Base-by-base conservation (phyloP, 306 rosid species). In the Quercus suber region DNA sequence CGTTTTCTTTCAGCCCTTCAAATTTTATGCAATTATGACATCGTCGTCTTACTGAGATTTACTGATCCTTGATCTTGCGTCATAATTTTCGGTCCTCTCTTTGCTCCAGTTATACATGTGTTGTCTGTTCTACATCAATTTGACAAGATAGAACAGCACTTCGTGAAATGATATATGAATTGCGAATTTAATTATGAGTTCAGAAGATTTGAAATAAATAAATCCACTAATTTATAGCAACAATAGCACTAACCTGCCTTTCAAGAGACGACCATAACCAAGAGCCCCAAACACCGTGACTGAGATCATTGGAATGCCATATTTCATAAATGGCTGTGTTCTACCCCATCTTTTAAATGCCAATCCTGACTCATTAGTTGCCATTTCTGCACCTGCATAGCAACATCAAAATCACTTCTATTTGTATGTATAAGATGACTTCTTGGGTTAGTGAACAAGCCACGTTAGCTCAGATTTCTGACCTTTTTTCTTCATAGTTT, bases 261-360 rank as follows among this genome's bases (percentile, higher is more conserved):
- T 95, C 74, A 92, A 75, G 80, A 92, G 97, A 82, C 89, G 98
- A 67, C 88, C 98, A 57, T 92, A 97, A 49, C 99, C 98, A 78
- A 92, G 37, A 27, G 96, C 83, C 55, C 99, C 97, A 65, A 93
- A 53, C 69, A 90, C 93, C 3, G 97, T 92, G 74, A 92, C 91
- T 41, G 95, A 92, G 79, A 95, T 91, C 95, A 92, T 92, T 59
- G 97, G 99, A 71, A 92, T 92, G 55, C 97, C 99, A 68, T 92
- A 91, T 82, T 97, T 83, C 71, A 94, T 5, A 84, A 94, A 94
- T 31, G 99, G 97, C 68, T 85, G 73, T 78, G 30, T 89, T 82
- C 94, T 87, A 6, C 97, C 97, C 95, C 91, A 88, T 87, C 93
- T 80, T 73, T 84, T 91, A 71, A 88, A 92, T 13, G 93, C 76